Base-by-base conservation (phyloP, 2,329 filamentous ascomycete species). In the Didymella pinodella region DNA sequence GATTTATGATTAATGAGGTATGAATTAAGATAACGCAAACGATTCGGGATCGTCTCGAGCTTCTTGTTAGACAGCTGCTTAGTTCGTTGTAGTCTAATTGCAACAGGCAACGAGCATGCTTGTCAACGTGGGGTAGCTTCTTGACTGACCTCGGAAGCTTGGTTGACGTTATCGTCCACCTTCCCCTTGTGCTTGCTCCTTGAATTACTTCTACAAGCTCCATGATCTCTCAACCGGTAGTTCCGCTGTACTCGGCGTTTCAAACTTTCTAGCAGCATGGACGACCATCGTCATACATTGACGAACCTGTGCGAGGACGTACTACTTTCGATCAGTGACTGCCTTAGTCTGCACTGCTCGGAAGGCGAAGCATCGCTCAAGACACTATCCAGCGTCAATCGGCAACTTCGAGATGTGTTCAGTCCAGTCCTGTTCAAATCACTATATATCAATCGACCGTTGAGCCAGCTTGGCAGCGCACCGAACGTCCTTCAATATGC, bases 301-400 rank as follows among this genome's bases (percentile, higher is more conserved):
- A 7, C 48, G 34, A 54, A 61, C 31, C 51, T 68, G 7, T 64
- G 60, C 54, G 63, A 67, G 49, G 65, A 67, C 40, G 58, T 65
- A 38, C 36, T 67, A 7, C 57, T 65, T 1, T 31, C 62, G 22
- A 66, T 69, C 43, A 61, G 58, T 48, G 57, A 62, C 16, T 36
- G 54, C 18, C 55, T 69, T 28, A 10, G 44, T 12, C 22, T 51
- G 31, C 45, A 31, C 5, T 22, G 26, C 11, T 12, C 31, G 18
- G 34, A 55, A 7, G 32, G 51, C 31, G 50, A 36, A 34, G 43
- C 46, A 10, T 48, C 62, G 22, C n/a, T 57, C n/a, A 67, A 63
- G n/a, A 20, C 29, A 22, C 48, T 66, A 18, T 59, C 61, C 1
- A 53, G 57, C 8, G 53, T 58, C 20, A 63, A 59, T 34, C 63